Evolutionary conservation across 192 early-diverging fungal genomes (phyloP).

Genomic region (Phycomyces blakesleeanus): DNA sequence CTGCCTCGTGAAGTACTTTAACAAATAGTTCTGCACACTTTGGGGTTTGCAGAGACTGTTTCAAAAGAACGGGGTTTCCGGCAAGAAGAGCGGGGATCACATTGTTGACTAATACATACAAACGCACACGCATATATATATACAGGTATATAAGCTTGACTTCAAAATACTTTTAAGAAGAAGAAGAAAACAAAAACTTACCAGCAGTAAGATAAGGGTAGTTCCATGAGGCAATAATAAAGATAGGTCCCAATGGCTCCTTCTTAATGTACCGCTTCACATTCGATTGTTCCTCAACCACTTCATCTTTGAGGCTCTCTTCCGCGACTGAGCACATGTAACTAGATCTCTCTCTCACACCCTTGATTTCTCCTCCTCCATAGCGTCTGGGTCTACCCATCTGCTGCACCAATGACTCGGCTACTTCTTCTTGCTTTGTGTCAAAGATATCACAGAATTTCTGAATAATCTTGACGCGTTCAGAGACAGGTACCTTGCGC

Average conservation of each 20-base stretch:
- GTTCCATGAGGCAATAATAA: slow-evolving; percentile 66
- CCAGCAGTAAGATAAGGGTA: slow-evolving; percentile 70
- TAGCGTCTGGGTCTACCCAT: slow-evolving; percentile 72
- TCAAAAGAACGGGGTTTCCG: slow-evolving; percentile 73
- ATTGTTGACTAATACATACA: slow-evolving; percentile 72
- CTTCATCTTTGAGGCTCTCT: slow-evolving; percentile 54
- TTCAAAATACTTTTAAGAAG: too few species aligned
- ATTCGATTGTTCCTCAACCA: slow-evolving; percentile 41
- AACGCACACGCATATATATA: too few species aligned
- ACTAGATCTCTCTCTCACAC: slow-evolving; percentile 60
- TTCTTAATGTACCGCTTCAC: slow-evolving; percentile 61
- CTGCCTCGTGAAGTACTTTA: slow-evolving; percentile 59
- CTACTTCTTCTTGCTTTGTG: slow-evolving; percentile 51
- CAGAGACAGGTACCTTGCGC: slow-evolving; percentile 47
- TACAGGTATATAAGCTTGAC: too few species aligned
- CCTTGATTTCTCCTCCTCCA: slow-evolving; percentile 65
- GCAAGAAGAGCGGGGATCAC: slow-evolving; percentile 76
- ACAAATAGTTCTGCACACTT: slow-evolving; percentile 68
- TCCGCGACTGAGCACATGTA: slow-evolving; percentile 69
- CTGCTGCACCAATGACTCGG: slow-evolving; percentile 52
- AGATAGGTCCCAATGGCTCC: slow-evolving; percentile 57
- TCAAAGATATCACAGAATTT: slow-evolving; percentile 56
- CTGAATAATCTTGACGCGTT: slow-evolving; percentile 48
- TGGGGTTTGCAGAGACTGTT: slow-evolving; percentile 81
- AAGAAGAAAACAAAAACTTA: too few species aligned